A percentile compares a stretch with the other conserved stretches of the same genome.
These are phyloP conservation scores for Sclerotinia borealis DNA, from an alignment of 2,329 filamentous ascomycete species.

Conservation along the genomic window DNA sequence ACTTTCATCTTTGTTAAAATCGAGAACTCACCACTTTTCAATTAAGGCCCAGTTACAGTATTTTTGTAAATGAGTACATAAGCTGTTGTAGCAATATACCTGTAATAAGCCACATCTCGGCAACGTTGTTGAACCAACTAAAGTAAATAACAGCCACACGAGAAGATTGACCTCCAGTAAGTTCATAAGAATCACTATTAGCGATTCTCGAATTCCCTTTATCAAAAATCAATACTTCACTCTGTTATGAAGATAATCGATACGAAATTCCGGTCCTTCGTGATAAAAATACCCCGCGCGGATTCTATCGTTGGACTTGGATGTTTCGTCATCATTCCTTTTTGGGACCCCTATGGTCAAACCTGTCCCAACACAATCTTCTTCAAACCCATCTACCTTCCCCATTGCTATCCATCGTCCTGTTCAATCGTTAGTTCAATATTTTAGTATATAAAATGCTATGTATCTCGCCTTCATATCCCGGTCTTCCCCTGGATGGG, in stretches of 20 bases:
- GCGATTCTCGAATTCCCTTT: no score
- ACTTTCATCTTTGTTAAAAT: no score
- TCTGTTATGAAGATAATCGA: conserved; percentile 14
- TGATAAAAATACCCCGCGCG: conserved; percentile 7
- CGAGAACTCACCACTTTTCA: no score
- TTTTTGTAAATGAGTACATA: no score
- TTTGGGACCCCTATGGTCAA: conserved; percentile 3
- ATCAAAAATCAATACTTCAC: no score
- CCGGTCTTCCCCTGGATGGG: conserved; percentile 10
- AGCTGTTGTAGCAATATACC: no score
- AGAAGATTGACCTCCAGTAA: no score
- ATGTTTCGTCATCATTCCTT: neutral
- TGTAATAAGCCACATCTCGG: no score
- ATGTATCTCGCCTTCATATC: neutral
- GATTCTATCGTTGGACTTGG: neutral
- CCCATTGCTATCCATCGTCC: neutral
- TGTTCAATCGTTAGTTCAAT: neutral
- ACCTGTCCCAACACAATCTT: neutral
- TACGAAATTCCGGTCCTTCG: conserved; percentile 12
- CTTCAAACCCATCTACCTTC: neutral
- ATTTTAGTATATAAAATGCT: neutral
- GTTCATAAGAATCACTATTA: no score
- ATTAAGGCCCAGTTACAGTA: no score
- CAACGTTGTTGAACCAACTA: no score
- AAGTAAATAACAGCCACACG: no score